Evolutionary conservation across 176 grass and related monocot genomes (phyloP).

Genomic region (Zoysia pacifica): DNA sequence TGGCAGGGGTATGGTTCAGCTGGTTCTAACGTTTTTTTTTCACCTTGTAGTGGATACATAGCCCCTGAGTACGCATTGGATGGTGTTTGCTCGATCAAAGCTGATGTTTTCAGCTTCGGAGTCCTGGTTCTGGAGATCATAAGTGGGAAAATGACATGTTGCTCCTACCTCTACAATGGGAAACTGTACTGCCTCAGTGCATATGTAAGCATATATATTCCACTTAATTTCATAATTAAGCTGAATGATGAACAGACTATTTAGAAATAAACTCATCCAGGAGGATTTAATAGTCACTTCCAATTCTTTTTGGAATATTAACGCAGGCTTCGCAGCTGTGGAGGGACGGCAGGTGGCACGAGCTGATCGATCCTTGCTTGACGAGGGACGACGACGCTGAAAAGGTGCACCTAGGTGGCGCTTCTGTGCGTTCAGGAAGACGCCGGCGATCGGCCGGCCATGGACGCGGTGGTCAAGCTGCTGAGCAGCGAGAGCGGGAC

Average conservation of each 20-base stretch:
- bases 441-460: neutral
- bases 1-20: no score
- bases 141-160: slow-evolving; percentile 28
- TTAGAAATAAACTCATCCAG: no score
- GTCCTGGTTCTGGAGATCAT: slow-evolving; percentile 55
- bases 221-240: no score
- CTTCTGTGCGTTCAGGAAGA: neutral
- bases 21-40: no score
- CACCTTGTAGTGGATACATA: slow-evolving; percentile 47
- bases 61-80: slow-evolving; percentile 53
- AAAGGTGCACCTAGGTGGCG: neutral
- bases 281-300: neutral
- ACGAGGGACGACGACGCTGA: neutral
- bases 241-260: no score
- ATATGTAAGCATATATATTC: neutral
- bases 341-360: neutral
- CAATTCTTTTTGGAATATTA: no score
- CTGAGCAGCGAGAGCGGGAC: neutral
- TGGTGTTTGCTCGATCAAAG: slow-evolving; percentile 49
- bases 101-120: slow-evolving; percentile 61
- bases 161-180: neutral
- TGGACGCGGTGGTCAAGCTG: neutral
- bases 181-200: slow-evolving; percentile 17
- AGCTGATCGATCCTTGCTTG: neutral
- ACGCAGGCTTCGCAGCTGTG: neutral